Evolutionary conservation across 2,329 filamentous ascomycete species (phyloP).

Genomic region (Trichoderma koningii): DNA sequence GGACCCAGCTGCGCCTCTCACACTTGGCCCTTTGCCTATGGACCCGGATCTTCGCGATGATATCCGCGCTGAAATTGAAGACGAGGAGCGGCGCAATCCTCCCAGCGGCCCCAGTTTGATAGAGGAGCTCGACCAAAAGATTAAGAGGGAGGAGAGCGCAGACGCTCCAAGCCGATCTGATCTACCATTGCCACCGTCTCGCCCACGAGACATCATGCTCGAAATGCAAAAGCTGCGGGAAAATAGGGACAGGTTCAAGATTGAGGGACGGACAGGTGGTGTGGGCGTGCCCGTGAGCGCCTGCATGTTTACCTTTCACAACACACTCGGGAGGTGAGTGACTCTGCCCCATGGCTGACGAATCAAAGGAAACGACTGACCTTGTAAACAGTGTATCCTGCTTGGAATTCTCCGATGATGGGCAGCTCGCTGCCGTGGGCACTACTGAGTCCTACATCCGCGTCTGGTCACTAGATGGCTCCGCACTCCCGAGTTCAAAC

Average conservation of each 20-base stretch:
- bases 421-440: conserved; percentile 81
- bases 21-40: conserved; percentile 80
- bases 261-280: conserved; percentile 81
- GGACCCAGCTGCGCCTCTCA: conserved; percentile 60
- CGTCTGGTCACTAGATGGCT: conserved; percentile 88
- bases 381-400: conserved; percentile 70
- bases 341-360: neutral
- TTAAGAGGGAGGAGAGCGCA: conserved; percentile 85
- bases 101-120: conserved; percentile 75
- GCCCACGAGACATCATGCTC: conserved; percentile 86
- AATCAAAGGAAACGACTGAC: neutral
- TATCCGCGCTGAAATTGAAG: conserved; percentile 81
- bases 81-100: conserved; percentile 78
- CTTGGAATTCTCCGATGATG: conserved; percentile 92
- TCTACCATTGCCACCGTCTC: conserved; percentile 83
- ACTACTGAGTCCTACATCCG: conserved; percentile 95
- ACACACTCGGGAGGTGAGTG: conserved; percentile 82
- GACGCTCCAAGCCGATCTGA: conserved; percentile 78
- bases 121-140: conserved; percentile 84
- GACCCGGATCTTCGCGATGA: conserved; percentile 82
- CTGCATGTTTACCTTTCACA: conserved; percentile 98
- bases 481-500: conserved; percentile 70
- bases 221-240: conserved; percentile 94
- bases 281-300: conserved; percentile 82
- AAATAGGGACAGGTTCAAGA: conserved; percentile 86